Conservation (phyloP, 352 stramenopile species). For the Phytophthora aleatoria region DNA sequence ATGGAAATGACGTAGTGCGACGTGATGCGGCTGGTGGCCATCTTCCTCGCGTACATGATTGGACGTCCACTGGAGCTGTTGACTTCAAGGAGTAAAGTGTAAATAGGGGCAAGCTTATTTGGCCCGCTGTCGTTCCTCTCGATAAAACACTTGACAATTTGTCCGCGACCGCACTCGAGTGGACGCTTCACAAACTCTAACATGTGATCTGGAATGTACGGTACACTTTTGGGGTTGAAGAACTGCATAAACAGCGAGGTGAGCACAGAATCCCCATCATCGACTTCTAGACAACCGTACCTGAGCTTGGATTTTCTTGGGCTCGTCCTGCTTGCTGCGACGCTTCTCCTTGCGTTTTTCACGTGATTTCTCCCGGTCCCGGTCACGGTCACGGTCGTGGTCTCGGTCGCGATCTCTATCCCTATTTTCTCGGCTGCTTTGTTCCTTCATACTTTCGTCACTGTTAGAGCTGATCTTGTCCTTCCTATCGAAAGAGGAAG, state of each 20-base stretch:
- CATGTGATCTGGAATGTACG: slow-evolving; percentile 82
- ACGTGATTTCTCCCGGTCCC: slow-evolving; percentile 41
- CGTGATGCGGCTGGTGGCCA: slow-evolving; percentile 71
- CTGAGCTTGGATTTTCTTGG: slow-evolving; percentile 71
- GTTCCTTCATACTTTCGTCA: slow-evolving; percentile 26
- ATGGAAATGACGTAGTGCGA: slow-evolving; percentile 90
- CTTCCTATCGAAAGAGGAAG: slow-evolving; percentile 30
- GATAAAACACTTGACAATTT: slow-evolving; percentile 91
- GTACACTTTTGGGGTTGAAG: slow-evolving; percentile 85
- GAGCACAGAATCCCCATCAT: neutral
- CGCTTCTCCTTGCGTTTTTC: slow-evolving; percentile 62
- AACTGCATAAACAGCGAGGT: slow-evolving; percentile 40
- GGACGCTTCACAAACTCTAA: slow-evolving; percentile 82
- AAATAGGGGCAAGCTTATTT: slow-evolving; percentile 85
- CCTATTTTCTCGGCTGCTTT: slow-evolving; percentile 6
- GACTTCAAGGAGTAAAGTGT: slow-evolving; percentile 83
- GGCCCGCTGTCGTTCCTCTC: slow-evolving; percentile 78
- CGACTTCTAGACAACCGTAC: slow-evolving; percentile 18
- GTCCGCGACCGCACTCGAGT: slow-evolving; percentile 73
- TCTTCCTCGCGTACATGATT: slow-evolving; percentile 86
- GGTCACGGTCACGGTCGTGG: slow-evolving; percentile 23
- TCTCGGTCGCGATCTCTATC: slow-evolving; percentile 22
- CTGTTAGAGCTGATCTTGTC: slow-evolving; percentile 32
- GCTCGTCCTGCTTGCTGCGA: slow-evolving; percentile 65
- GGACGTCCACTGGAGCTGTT: slow-evolving; percentile 85